phyloP scores from a whole-genome alignment of 495 filamentous ascomycete species.

The Acidiella bohemica region DNA sequence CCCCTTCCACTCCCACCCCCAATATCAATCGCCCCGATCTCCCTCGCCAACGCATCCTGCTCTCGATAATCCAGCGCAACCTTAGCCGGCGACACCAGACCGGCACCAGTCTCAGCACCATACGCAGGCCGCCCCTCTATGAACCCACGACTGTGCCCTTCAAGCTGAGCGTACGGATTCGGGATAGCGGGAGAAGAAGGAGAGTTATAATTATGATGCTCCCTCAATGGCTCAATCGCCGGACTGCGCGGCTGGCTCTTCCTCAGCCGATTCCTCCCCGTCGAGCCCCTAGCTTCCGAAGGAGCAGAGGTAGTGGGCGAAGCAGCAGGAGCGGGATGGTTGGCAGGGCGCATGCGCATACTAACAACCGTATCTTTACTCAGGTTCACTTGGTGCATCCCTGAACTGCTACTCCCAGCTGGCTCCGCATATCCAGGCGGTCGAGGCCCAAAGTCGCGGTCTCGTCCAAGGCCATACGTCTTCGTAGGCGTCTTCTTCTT shows the following conservation, averaged over 20 bases:
- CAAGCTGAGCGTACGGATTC: slow-evolving; percentile 6
- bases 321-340: not conserved
- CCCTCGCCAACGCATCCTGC: slow-evolving; percentile 52
- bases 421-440: not conserved
- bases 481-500: slow-evolving; percentile 34
- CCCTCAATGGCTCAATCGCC: slow-evolving; percentile 3
- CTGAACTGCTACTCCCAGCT: not conserved
- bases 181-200: not conserved
- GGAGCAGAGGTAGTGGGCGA: not conserved
- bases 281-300: not conserved
- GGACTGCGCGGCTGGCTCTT: slow-evolving; percentile 8
- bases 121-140: slow-evolving; percentile 1
- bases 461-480: slow-evolving; percentile 16
- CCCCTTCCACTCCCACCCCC: slow-evolving; percentile 30
- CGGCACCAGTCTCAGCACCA: not conserved
- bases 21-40: slow-evolving; percentile 74
- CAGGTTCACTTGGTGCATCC: too few species aligned
- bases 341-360: slow-evolving; percentile 8
- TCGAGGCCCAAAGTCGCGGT: slow-evolving; percentile 17
- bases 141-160: slow-evolving; percentile 10
- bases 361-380: slow-evolving; percentile 15
- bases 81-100: slow-evolving; percentile 4
- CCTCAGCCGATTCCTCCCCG: slow-evolving; percentile 4
- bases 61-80: slow-evolving; percentile 25
- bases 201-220: slow-evolving; percentile 10